A percentile compares a stretch with the other conserved stretches of the same genome.
phyloP scores from a whole-genome alignment of 2,329 filamentous ascomycete species.

The Monosporascus sp. region DNA sequence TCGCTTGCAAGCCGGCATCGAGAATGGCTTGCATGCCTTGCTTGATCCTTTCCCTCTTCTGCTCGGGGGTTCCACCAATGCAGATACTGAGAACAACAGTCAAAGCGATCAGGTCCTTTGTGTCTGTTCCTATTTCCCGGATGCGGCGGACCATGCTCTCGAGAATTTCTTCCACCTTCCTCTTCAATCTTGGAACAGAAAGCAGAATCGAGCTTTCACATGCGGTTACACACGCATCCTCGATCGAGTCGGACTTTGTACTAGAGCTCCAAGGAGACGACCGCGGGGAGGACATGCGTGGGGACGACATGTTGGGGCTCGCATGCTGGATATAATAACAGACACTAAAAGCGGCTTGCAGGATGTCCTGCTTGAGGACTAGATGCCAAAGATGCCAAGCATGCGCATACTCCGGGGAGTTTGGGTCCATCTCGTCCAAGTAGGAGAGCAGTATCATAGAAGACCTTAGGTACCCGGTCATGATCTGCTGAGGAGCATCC shows the following conservation, averaged over 20 bases:
- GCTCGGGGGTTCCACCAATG: conserved; percentile 32
- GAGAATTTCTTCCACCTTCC: conserved; percentile 39
- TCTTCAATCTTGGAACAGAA: conserved; percentile 18
- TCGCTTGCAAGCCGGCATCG: conserved; percentile 39
- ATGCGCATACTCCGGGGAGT: conserved; percentile 39
- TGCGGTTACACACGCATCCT: conserved; percentile 20
- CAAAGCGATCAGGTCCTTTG: conserved; percentile 46
- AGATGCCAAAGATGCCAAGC: conserved; percentile 49
- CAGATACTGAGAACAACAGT: conserved; percentile 43
- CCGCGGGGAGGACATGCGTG: conserved; percentile 8
- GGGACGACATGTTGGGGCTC: conserved; percentile 5
- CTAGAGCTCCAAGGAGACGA: conserved; percentile 10
- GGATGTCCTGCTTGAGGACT: conserved; percentile 47
- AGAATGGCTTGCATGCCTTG: conserved; percentile 37
- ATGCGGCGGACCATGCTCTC: conserved; percentile 37
- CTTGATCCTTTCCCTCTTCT: conserved; percentile 37
- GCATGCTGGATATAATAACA: conserved; percentile 48
- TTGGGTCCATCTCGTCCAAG: conserved; percentile 48
- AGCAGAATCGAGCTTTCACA: conserved; percentile 23
- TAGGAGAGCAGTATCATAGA: conserved; percentile 52
- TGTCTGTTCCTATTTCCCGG: conserved; percentile 43
- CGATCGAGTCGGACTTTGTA: conserved; percentile 13
- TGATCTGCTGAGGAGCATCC: conserved; percentile 46
- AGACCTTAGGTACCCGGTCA: conserved; percentile 47
- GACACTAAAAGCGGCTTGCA: conserved; percentile 50